phyloP scores from a whole-genome alignment of 2,329 filamentous ascomycete species.

The Akanthomyces dipterigenus region DNA sequence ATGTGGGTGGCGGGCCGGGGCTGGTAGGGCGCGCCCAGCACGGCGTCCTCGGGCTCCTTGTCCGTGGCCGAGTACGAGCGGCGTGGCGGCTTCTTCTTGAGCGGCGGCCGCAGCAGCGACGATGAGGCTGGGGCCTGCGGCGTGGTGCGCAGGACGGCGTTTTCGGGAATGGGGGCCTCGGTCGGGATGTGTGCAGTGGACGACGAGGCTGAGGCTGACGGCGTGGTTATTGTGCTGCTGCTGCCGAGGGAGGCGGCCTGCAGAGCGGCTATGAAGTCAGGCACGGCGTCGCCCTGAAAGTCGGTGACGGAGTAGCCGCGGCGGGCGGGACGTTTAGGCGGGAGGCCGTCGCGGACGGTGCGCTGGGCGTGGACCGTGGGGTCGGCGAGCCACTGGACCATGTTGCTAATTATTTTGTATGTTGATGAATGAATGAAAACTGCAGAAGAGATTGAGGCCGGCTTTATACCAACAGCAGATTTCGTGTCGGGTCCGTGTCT shows the following conservation, averaged over 20 bases:
- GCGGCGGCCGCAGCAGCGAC: not conserved
- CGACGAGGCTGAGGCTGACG: not conserved
- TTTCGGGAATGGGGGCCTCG: slow-evolving; percentile 29
- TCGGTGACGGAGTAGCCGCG: slow-evolving; percentile 43
- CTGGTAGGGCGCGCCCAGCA: slow-evolving; percentile 32
- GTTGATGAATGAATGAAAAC: not conserved
- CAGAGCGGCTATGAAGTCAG: slow-evolving; percentile 14
- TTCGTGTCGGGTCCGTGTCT: not conserved
- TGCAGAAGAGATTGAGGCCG: too few relatives aligned
- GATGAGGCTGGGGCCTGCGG: slow-evolving; percentile 22
- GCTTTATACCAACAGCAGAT: too few relatives aligned
- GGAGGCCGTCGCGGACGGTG: slow-evolving; percentile 9
- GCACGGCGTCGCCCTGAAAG: slow-evolving; percentile 28
- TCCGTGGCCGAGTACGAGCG: slow-evolving; percentile 57
- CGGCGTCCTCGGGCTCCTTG: slow-evolving; percentile 41
- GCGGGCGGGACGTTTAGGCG: slow-evolving; percentile 25
- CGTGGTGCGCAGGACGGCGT: slow-evolving; percentile 17
- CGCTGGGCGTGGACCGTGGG: slow-evolving; percentile 15
- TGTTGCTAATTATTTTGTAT: slow-evolving; percentile 14
- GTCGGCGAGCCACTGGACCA: slow-evolving; percentile 28
- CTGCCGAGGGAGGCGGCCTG: slow-evolving; percentile 16
- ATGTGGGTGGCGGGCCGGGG: slow-evolving; percentile 44
- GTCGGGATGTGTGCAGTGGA: slow-evolving; percentile 18
- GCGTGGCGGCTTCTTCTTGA: slow-evolving; percentile 39
- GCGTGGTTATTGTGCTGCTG: slow-evolving; percentile 16